Conservation (phyloP, 139 green algal genomes). For the Pleodorina starrii region DNA sequence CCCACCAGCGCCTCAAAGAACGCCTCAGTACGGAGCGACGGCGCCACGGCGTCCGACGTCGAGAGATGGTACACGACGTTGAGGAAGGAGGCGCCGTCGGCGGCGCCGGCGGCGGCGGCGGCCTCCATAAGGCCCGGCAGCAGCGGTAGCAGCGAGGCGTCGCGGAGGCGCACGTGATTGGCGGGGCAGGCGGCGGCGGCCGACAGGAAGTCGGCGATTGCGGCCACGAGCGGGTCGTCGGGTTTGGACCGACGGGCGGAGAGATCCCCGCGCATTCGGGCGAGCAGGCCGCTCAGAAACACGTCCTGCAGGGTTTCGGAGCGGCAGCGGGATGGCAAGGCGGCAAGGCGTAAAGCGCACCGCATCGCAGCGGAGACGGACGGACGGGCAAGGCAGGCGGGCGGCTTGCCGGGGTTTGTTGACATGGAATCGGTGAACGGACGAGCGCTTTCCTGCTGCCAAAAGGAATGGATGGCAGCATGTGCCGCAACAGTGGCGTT, state of each 20-base stretch:
- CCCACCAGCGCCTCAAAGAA: conserved; percentile 27
- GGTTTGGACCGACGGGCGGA: neutral
- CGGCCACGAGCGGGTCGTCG: neutral
- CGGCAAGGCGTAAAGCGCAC: no score
- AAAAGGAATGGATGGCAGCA: no score
- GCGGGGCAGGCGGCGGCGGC: neutral
- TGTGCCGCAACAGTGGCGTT: no score
- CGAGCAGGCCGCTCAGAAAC: neutral
- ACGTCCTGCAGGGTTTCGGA: conserved; percentile 32
- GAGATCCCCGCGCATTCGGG: conserved; percentile 21
- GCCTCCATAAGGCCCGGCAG: neutral
- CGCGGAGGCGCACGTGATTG: neutral
- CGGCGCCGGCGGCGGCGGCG: neutral
- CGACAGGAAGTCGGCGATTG: conserved; percentile 13
- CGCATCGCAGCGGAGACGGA: no score
- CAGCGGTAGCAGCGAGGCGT: conserved; percentile 33
- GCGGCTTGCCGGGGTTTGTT: no score
- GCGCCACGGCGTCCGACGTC: neutral
- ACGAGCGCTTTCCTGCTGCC: no score
- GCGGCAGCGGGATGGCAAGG: no score
- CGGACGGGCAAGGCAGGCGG: no score
- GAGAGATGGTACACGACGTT: neutral
- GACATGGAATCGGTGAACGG: no score
- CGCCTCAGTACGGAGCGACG: conserved; percentile 2
- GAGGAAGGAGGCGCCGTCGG: neutral